phyloP scores from a whole-genome alignment of 495 filamentous ascomycete species.

The Penicillium tannophilum region DNA sequence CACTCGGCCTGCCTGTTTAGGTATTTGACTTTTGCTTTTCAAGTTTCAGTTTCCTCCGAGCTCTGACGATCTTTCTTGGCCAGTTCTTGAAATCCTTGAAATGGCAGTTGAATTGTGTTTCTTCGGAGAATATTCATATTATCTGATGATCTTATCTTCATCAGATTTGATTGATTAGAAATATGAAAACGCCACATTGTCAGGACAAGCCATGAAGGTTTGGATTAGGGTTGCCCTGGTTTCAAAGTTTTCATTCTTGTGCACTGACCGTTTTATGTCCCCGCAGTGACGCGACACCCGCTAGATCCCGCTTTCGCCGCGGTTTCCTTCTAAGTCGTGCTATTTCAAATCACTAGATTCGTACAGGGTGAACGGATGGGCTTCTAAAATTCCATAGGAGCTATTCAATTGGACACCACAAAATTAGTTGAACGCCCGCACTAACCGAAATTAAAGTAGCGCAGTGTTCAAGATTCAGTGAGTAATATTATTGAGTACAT shows the following conservation, averaged over 20 bases:
- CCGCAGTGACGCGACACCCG: background rate
- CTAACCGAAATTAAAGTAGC: too few relatives aligned
- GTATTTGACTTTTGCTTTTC: background rate
- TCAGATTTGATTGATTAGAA: slow-evolving; percentile 1
- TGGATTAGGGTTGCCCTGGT: background rate
- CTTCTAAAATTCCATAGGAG: too few relatives aligned
- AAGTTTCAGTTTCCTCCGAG: background rate
- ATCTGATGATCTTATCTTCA: slow-evolving; percentile 1
- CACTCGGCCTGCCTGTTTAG: background rate
- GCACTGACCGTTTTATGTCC: background rate
- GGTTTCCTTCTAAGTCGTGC: too few relatives aligned
- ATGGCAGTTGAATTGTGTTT: background rate
- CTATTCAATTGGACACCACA: too few relatives aligned
- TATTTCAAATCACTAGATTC: too few relatives aligned
- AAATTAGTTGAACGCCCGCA: too few relatives aligned
- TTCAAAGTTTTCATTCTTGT: background rate
- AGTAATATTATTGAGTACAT: too few relatives aligned
- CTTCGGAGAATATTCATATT: background rate
- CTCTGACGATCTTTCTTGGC: background rate
- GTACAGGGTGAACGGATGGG: too few relatives aligned
- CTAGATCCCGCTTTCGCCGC: background rate
- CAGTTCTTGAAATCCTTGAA: too few relatives aligned
- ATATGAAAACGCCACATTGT: background rate
- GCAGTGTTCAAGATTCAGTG: too few relatives aligned
- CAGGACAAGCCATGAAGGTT: background rate